A percentile compares a stretch with the other conserved stretches of the same genome.
phyloP scores from a whole-genome alignment of 768 basidiomycete species.

The Psilocybe cubensis region DNA sequence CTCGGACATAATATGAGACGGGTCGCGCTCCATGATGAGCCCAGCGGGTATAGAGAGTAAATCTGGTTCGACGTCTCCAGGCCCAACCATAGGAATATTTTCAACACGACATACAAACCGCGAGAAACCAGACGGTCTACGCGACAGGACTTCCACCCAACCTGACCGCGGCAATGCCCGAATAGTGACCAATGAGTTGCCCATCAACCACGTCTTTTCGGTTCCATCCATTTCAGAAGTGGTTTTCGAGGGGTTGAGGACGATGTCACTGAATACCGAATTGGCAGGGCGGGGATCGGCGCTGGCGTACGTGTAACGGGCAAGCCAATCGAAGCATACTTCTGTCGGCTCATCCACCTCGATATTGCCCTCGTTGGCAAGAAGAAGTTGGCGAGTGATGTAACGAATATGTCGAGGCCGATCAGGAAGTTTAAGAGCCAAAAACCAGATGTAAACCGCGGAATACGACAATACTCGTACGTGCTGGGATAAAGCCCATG shows the following conservation, averaged over 20 bases:
- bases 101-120: conserved; percentile 84
- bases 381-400: conserved; percentile 83
- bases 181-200: conserved; percentile 84
- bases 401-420: conserved; percentile 81
- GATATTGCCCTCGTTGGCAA: conserved; percentile 78
- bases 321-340: conserved; percentile 98
- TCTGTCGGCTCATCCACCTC: conserved; percentile 89
- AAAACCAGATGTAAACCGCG: conserved; percentile 94
- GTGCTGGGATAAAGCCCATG: conserved; percentile 90
- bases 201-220: conserved; percentile 86
- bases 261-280: conserved; percentile 77
- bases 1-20: conserved; percentile 32
- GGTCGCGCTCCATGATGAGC: conserved; percentile 71
- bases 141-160: conserved; percentile 86
- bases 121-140: conserved; percentile 89
- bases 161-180: conserved; percentile 72
- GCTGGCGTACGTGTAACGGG: conserved; percentile 91
- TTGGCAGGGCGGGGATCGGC: conserved; percentile 89
- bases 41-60: conserved; percentile 69
- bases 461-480: conserved; percentile 89
- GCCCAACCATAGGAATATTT: conserved; percentile 84
- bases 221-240: conserved; percentile 32
- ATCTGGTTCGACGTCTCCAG: conserved; percentile 87
- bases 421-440: conserved; percentile 82
- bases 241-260: conserved; percentile 53